These are phyloP conservation scores for Mortierella sp. DNA, from an alignment of 371 early-diverging fungal genomes.

Conservation along the genomic window DNA sequence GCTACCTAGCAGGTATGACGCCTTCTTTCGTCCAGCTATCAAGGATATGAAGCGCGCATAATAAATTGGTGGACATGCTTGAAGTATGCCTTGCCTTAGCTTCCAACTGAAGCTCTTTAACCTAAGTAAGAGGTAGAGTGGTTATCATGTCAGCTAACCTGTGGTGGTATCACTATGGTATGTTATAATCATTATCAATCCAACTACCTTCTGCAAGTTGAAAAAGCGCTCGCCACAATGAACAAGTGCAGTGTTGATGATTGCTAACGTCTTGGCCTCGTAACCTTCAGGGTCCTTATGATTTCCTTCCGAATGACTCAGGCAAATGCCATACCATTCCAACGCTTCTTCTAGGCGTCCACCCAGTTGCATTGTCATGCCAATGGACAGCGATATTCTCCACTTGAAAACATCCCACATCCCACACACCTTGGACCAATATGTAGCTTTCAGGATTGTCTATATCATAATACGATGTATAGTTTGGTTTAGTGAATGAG, in stretches of 20 bases:
- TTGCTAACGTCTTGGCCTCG: slow-evolving; percentile 45
- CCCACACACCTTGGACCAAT: slow-evolving; percentile 48
- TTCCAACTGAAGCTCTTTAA: slow-evolving; percentile 23
- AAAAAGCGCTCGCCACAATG: slow-evolving; percentile 36
- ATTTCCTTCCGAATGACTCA: slow-evolving; percentile 10
- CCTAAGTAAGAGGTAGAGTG: slow-evolving; percentile 11
- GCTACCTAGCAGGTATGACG: slow-evolving; percentile 43
- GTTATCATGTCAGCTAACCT: neutral
- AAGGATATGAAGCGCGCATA: slow-evolving; percentile 47
- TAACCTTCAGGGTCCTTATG: slow-evolving; percentile 49
- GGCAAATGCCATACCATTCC: slow-evolving; percentile 50
- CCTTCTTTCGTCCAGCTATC: slow-evolving; percentile 44
- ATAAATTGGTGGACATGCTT: slow-evolving; percentile 19
- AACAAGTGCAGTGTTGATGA: slow-evolving; percentile 39
- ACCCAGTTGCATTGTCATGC: slow-evolving; percentile 45
- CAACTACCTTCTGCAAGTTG: slow-evolving; percentile 29
- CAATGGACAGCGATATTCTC: slow-evolving; percentile 39
- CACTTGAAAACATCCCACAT: slow-evolving; percentile 46
- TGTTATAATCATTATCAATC: neutral
- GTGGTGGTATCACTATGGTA: neutral
- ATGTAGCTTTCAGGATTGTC: slow-evolving; percentile 46
- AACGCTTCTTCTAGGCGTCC: slow-evolving; percentile 41
- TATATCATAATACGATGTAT: neutral
- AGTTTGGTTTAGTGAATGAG: neutral
- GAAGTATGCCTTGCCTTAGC: slow-evolving; percentile 23